Evolutionary conservation across 129 eudicot species (phyloP), one percentile per base, ranked within the genome.

Genomic region (Deinandra increscens): DNA sequence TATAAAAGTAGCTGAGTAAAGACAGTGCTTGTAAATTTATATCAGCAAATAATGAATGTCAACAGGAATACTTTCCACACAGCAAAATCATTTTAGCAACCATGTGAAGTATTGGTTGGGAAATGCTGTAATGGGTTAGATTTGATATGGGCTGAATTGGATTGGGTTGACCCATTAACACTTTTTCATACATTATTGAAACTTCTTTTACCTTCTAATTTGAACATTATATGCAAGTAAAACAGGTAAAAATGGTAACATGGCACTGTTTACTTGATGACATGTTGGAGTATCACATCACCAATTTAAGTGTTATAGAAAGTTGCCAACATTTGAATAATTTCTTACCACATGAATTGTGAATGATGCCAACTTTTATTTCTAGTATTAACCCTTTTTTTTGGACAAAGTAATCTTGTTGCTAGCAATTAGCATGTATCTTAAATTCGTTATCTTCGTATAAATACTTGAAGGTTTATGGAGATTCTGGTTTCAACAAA

Each of bases 1-100:
- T 7, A 43, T 43, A 29, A 19, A 7, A 64, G 50, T 20, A 42
- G 34, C 37, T 64, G 51, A 42, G 22, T 42, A 64, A n/a, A 63
- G 69, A 64, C 20, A 20, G 31, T 4, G 12, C 10, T 64, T 64
- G 36, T 41, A 10, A 64, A 10, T 19, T 17, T 18, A 13, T 43
- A 43, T 41, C 38, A 42, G 37, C 18, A 20, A 13, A 64, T 64
- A 41, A 10, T 26, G 37, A 19, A 4, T 23, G 71, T 15, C 56
- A 44, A 26, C 56, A 65, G 37, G 56, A 65, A 43, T 65, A 23
- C 56, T 38, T 44, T 45, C 18, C 49, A 39, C 54, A 48, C 53
- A 10, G 18, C 36, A 41, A 64, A 60, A 37, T 18, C 15, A 37
- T 0, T 14, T 42, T 48, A 48, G 54, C 50, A 64, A 4, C 48